phyloP scores from a whole-genome alignment of 108 stramenopile species.

The Nitzschia putrida region DNA sequence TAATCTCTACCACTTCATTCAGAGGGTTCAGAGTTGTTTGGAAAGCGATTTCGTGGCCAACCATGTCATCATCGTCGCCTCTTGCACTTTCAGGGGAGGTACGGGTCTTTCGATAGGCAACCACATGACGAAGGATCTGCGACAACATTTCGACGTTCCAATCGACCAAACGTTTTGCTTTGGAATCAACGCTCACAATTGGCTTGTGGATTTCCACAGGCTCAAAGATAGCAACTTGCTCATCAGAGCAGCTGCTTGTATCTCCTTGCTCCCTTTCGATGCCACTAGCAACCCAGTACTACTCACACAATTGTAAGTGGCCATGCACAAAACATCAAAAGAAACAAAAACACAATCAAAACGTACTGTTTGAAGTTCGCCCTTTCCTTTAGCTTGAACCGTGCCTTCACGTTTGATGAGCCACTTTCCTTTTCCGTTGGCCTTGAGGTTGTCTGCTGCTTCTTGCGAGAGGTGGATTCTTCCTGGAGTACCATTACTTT shows the following conservation, averaged over 20 bases:
- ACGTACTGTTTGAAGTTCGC: constrained; percentile 1
- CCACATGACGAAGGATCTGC: background rate
- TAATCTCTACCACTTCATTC: constrained; percentile 40
- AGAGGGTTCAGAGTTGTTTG: constrained; percentile 16
- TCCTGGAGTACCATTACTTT: constrained; percentile 25
- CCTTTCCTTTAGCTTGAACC: constrained; percentile 39
- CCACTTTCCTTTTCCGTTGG: constrained; percentile 23
- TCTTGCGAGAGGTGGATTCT: constrained; percentile 25
- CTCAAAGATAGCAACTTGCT: background rate
- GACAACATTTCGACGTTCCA: constrained; percentile 11
- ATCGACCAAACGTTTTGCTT: constrained; percentile 6
- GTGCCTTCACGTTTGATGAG: constrained; percentile 20
- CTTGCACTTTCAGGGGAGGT: background rate
- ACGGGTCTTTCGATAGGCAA: background rate
- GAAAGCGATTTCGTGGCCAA: background rate
- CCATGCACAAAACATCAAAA: background rate
- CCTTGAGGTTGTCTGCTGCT: constrained; percentile 29
- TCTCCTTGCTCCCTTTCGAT: background rate
- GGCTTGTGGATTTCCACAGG: background rate
- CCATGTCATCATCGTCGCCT: background rate
- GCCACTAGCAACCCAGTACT: background rate
- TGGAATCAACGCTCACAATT: background rate
- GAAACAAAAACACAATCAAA: background rate
- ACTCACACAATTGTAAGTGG: background rate
- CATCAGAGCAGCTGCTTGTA: too few species aligned